Percentiles rank a stretch among this genome's conserved stretches.
phyloP scores from a whole-genome alignment of 2,329 filamentous ascomycete species.

The Diaporthe batatas region DNA sequence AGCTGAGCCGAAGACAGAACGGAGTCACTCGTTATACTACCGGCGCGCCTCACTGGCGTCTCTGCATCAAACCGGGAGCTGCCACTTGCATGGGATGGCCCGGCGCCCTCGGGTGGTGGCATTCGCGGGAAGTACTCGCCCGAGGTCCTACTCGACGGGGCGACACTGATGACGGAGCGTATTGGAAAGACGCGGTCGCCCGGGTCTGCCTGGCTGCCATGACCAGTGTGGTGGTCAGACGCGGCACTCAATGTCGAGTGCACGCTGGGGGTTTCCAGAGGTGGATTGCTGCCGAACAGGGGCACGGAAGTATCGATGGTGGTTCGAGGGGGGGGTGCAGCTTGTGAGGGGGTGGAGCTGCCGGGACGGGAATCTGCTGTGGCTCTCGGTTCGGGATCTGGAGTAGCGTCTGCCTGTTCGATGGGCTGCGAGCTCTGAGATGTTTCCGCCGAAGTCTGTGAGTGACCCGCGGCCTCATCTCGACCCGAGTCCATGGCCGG shows the following conservation, averaged over 20 bases:
- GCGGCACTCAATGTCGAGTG: slow-evolving; percentile 57
- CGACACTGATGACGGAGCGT: slow-evolving; percentile 81
- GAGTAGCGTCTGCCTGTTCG: slow-evolving; percentile 20
- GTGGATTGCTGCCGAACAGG: neutral
- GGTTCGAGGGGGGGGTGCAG: neutral
- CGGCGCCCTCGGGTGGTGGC: slow-evolving; percentile 44
- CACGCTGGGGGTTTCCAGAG: slow-evolving; percentile 43
- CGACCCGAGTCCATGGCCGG: slow-evolving; percentile 32
- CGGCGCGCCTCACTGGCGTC: slow-evolving; percentile 41
- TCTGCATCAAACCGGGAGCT: slow-evolving; percentile 50
- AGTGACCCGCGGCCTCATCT: slow-evolving; percentile 10
- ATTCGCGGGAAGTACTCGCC: slow-evolving; percentile 54
- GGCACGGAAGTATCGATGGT: slow-evolving; percentile 32
- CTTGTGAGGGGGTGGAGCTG: slow-evolving; percentile 29
- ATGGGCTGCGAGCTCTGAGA: neutral
- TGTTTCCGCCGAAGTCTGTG: neutral
- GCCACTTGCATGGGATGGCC: slow-evolving; percentile 44
- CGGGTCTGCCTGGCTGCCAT: slow-evolving; percentile 51
- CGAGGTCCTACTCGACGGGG: slow-evolving; percentile 62
- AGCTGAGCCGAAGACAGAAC: slow-evolving; percentile 28
- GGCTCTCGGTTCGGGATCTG: neutral
- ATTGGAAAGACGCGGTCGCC: slow-evolving; percentile 83
- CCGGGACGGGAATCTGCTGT: neutral
- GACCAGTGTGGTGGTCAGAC: slow-evolving; percentile 57
- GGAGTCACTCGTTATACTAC: slow-evolving; percentile 42